Evolutionary conservation across 306 rosid species (phyloP), one percentile per base, ranked within the genome.

Genomic region (Carpinus fangiana): DNA sequence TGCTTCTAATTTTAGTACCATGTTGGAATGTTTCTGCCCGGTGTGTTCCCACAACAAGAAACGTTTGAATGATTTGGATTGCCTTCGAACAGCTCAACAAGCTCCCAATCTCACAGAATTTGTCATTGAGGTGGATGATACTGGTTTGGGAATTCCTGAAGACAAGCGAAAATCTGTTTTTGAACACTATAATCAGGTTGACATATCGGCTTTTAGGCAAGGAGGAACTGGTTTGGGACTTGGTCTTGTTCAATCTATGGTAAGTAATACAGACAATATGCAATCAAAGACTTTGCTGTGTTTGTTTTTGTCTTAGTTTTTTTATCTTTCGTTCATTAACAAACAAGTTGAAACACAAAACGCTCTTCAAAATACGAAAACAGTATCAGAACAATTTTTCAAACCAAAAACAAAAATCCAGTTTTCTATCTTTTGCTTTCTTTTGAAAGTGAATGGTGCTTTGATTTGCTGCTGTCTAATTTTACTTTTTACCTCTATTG

Each of bases 231-330:
- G 77, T 9, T 57, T 74, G 48, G 77, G 77, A 45, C 77, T 74
- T 55, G 77, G 77, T 28, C 57, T 74, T 41, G 77, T 74, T 55
- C 77, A 74, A 57, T 74, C 77, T 10, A 21, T 74, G 77, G 77
- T 57, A 12, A 56, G 68, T 59, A 56, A 31, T 3, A 21, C 36
- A 60, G 12, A 16, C 13, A 23, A 4, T 0, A 38, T 38, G 43
- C 43, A 38, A 38, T 38, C 6, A 38, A 38, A 36, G 38, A 36
- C 38, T 36, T 36, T 36, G 38, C 38, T 4, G 4, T 36, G 38
- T 36, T 36, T 36, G 38, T 36, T 36, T 36, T 36, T 36, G 38
- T 4, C 3, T 36, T 36, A 1, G 38, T 36, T 36, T 36, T 36
- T 0, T 4, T 36, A 36, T 36, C 38, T 36, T 36, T 36, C 38